These are phyloP conservation scores for Leavenworthia alabamica DNA, from an alignment of 345 rosid genomes.

Conservation along the genomic window DNA sequence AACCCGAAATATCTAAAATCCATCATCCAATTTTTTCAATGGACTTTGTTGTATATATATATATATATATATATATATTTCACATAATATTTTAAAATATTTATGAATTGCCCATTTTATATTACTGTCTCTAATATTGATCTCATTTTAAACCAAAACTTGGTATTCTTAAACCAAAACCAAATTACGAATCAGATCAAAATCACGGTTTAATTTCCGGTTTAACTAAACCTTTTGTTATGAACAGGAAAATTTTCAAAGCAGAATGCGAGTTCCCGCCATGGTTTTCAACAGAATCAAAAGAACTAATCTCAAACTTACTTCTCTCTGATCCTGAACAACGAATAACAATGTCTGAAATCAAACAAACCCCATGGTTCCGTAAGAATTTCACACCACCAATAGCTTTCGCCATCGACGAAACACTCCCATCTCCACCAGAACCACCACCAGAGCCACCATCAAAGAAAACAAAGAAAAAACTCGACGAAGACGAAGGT, in stretches of 20 bases:
- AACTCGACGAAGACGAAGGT: neutral
- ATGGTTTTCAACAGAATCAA: constrained; percentile 52
- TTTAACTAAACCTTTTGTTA: neutral
- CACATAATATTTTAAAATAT: too few relatives aligned
- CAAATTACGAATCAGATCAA: neutral
- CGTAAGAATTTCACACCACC: constrained; percentile 45
- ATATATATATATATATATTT: too few relatives aligned
- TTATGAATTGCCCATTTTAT: too few relatives aligned
- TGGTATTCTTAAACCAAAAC: neutral
- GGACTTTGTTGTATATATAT: too few relatives aligned
- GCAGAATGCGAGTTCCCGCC: constrained; percentile 61
- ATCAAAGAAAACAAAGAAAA: constrained; percentile 12
- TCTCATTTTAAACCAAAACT: neutral
- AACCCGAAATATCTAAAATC: too few relatives aligned
- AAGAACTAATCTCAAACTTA: constrained; percentile 46
- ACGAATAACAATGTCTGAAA: constrained; percentile 55
- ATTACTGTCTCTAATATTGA: too few relatives aligned
- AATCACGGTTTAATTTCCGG: neutral
- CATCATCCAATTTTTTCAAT: too few relatives aligned
- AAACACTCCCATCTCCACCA: constrained; percentile 23
- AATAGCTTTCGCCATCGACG: constrained; percentile 29
- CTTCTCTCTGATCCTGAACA: constrained; percentile 56
- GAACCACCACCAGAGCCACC: constrained; percentile 7
- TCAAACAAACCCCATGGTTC: constrained; percentile 67
- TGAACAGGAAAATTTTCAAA: constrained; percentile 53